Percentiles rank a stretch among this genome's conserved stretches.
These are phyloP conservation scores for Neophaeococcomyces aloes DNA, from an alignment of 2,329 filamentous ascomycete species.

Conservation along the genomic window DNA sequence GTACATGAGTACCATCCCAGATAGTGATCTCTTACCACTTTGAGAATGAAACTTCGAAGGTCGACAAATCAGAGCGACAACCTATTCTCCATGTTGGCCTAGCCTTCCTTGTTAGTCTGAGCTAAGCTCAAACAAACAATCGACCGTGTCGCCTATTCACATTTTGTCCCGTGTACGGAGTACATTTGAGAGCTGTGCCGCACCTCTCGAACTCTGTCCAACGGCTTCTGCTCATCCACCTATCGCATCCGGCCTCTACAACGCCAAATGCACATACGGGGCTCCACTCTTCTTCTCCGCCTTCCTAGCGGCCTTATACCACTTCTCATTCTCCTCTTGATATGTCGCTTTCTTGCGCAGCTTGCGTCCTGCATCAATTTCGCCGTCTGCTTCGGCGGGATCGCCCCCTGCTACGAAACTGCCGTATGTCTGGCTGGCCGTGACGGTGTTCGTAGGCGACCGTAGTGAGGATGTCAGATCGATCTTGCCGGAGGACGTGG, in stretches of 20 bases:
- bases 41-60: too few relatives aligned
- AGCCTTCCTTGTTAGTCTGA: too few relatives aligned
- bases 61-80: too few relatives aligned
- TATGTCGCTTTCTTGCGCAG: conserved; percentile 9
- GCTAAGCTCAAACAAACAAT: too few relatives aligned
- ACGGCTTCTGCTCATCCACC: too few relatives aligned
- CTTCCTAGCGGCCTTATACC: conserved; percentile 24
- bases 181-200: too few relatives aligned
- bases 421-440: neutral
- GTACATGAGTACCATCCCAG: too few relatives aligned
- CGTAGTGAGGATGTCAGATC: neutral
- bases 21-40: too few relatives aligned
- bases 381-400: neutral
- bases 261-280: conserved; percentile 19
- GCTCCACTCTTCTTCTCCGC: conserved; percentile 20
- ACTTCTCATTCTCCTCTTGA: conserved; percentile 20
- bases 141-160: too few relatives aligned
- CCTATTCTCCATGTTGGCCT: too few relatives aligned
- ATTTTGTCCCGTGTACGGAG: too few relatives aligned
- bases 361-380: conserved; percentile 1
- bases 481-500: neutral
- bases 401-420: conserved; percentile 6
- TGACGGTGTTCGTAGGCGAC: neutral
- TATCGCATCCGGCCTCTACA: conserved; percentile 8
- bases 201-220: too few relatives aligned